Evolutionary conservation across 2,329 filamentous ascomycete genomes (phyloP).

Genomic region (Microsporum ferrugineum): DNA sequence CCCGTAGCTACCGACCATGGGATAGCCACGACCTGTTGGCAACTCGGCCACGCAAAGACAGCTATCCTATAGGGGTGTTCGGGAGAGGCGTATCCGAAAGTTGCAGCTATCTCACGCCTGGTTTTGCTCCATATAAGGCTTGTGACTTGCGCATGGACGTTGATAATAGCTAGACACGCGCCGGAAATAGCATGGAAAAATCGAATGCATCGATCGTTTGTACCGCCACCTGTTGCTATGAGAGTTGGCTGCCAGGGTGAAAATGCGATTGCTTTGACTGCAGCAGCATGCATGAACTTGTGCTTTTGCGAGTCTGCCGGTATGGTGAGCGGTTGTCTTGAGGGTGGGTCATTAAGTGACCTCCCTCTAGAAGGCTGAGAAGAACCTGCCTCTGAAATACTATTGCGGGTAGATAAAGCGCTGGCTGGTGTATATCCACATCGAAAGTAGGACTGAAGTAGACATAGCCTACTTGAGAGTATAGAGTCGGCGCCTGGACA

Average conservation of each 20-base stretch:
- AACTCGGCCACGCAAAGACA: constrained; percentile 89
- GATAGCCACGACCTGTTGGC: constrained; percentile 71
- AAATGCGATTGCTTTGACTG: constrained; percentile 93
- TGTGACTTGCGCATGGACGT: constrained; percentile 87
- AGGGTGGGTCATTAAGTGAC: not conserved
- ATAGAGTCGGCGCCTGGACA: not conserved
- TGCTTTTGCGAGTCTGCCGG: constrained; percentile 52
- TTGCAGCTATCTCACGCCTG: constrained; percentile 77
- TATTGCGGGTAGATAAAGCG: not conserved
- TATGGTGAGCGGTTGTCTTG: constrained; percentile 36
- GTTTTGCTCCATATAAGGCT: constrained; percentile 82
- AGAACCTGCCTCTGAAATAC: not conserved
- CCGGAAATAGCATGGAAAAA: constrained; percentile 86
- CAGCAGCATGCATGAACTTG: constrained; percentile 67
- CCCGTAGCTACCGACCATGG: constrained; percentile 58
- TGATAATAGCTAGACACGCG: constrained; percentile 74
- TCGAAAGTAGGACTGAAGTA: not conserved
- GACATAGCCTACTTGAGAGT: not conserved
- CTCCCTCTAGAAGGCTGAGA: not conserved
- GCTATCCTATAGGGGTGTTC: constrained; percentile 83
- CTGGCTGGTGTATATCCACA: not conserved
- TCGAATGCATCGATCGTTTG: constrained; percentile 88
- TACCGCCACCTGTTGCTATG: constrained; percentile 82
- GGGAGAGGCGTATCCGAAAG: constrained; percentile 85
- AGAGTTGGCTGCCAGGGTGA: constrained; percentile 86